Base-by-base conservation (phyloP, 176 grass and related monocot genomes). In the Pontederia crassipes region DNA sequence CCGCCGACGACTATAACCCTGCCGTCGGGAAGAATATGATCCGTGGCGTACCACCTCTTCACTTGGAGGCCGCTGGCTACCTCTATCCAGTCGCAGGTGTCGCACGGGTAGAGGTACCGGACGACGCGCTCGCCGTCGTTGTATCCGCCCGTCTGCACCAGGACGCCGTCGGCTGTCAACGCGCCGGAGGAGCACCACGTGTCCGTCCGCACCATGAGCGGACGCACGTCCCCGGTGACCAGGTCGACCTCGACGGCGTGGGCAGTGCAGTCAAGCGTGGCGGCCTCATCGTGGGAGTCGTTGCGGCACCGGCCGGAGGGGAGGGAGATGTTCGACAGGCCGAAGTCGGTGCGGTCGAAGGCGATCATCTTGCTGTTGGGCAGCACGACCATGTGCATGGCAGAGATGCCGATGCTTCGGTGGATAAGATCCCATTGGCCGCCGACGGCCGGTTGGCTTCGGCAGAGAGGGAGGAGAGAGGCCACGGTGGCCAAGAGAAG, bases 121-220 rank as follows among this genome's bases (percentile, higher is more conserved):
- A 72, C 24, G 17, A 40, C 40, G 29, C 60, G 68, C 12, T 72
- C 68, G 18, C 76, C 68, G 45, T 47, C 32, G 2, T 48, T n/a
- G 53, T 32, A 65, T 11, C 76, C 76, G 28, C 76, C 76, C 6
- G 76, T 72, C 63, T 79, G 76, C 46, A 79, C 8, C 24, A 79
- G 76, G 49, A 68, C 52, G 12, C 76, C 76, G 18, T 53, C 29
- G 0, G 52, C 45, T 11, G 61, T 24, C 24, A 72, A 52, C 12
- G 60, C 61, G 12, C 76, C 76, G 56, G 76, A 79, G 18, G 76
- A 79, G 76, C 76, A 79, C 68, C 60, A 79, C 15, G 76, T 79
- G 68, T 79, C 68, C n/a, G 76, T 79, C 46, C 40, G 68, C 48
- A 79, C 45, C 17, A 17, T 71, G 47, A 79, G 63, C 1, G 76